Percentiles rank a stretch among this genome's conserved stretches.
Conservation (phyloP, 495 filamentous ascomycete genomes). For the Xylaria scruposa region DNA sequence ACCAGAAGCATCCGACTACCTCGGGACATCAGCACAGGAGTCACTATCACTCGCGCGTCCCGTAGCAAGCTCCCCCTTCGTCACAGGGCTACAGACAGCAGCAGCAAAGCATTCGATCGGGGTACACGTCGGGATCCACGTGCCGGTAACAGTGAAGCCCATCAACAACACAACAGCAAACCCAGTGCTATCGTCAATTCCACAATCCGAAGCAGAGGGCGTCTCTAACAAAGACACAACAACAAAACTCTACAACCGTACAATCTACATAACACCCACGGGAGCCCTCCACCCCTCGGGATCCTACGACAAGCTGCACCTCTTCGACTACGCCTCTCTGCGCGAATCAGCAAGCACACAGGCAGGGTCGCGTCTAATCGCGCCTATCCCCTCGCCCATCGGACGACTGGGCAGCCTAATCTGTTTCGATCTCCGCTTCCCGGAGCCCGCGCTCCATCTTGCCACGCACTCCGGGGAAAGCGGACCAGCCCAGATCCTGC, state of each 20-base stretch:
- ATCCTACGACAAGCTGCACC: conserved; percentile 64
- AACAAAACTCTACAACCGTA: conserved; percentile 53
- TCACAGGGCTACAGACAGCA: conserved; percentile 71
- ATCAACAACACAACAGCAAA: conserved; percentile 13
- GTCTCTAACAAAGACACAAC: background rate
- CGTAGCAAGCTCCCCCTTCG: conserved; percentile 61
- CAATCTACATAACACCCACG: conserved; percentile 51
- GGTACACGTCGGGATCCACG: conserved; percentile 91
- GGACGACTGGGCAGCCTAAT: conserved; percentile 81
- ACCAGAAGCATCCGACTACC: conserved; percentile 92
- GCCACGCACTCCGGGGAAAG: conserved; percentile 52
- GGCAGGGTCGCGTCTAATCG: conserved; percentile 45
- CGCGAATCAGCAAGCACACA: conserved; percentile 44
- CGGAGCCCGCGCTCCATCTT: conserved; percentile 74
- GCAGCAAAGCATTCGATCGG: conserved; percentile 66
- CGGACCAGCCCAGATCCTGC: conserved; percentile 70
- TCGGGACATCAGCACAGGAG: conserved; percentile 69
- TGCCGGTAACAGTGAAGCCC: conserved; percentile 60
- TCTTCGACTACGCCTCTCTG: conserved; percentile 51
- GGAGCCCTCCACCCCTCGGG: conserved; percentile 43
- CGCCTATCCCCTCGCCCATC: conserved; percentile 74
- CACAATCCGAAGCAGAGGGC: conserved; percentile 21
- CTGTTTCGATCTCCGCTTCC: conserved; percentile 93
- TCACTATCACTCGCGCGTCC: conserved; percentile 70
- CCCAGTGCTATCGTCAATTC: conserved; percentile 21